Percentiles rank a stretch among this genome's conserved stretches.
phyloP scores from a whole-genome alignment of 2,329 filamentous ascomycete species.

The Didymella exigua region DNA sequence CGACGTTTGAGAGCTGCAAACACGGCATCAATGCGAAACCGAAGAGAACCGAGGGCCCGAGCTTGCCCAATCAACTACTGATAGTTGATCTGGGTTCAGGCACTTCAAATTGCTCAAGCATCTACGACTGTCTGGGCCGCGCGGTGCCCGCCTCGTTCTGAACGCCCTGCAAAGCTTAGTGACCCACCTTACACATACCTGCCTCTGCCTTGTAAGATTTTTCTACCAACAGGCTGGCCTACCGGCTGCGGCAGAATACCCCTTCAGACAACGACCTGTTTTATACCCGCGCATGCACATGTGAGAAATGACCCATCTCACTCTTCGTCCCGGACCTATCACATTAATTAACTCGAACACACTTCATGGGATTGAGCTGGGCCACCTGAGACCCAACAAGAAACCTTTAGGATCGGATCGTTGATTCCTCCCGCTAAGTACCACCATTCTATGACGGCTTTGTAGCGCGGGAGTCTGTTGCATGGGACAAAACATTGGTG shows the following conservation, averaged over 20 bases:
- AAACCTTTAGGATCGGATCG: background rate
- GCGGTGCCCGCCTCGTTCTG: background rate
- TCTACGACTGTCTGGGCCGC: background rate
- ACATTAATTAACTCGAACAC: background rate
- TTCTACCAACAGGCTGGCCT: slow-evolving; percentile 1
- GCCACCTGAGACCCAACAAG: background rate
- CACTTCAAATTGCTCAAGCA: background rate
- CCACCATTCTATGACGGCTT: background rate
- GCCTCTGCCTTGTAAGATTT: background rate
- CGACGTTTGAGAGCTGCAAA: background rate
- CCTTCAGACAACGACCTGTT: background rate
- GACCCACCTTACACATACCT: background rate
- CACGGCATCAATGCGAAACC: background rate
- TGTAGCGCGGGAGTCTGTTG: background rate
- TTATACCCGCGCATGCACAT: background rate
- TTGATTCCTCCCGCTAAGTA: background rate
- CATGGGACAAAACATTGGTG: background rate
- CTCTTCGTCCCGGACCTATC: background rate
- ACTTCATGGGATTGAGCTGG: background rate
- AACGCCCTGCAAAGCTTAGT: background rate
- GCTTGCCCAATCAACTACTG: background rate
- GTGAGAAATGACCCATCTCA: background rate
- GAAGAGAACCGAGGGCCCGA: background rate
- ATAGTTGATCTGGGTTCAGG: background rate
- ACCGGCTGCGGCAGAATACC: background rate